phyloP scores from a whole-genome alignment of 306 rosid species.

The Fagus crenata region DNA sequence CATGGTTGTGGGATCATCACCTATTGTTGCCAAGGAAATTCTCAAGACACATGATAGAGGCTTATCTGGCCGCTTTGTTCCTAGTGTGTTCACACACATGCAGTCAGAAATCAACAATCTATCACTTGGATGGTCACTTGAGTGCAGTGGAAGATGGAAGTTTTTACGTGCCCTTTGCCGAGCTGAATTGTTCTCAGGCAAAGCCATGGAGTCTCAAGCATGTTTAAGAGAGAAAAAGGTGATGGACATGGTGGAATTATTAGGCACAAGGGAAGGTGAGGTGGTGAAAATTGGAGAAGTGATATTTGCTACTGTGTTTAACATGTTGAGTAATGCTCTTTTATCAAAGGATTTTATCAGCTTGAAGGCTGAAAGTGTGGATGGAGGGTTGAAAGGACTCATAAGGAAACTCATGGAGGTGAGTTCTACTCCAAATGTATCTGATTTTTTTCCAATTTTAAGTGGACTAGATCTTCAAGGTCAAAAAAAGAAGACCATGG shows the following conservation, averaged over 20 bases:
- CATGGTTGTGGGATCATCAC: slow-evolving; percentile 14
- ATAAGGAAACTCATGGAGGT: slow-evolving; percentile 7
- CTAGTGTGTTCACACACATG: background rate
- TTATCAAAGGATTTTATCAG: slow-evolving; percentile 24
- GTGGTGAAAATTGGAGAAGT: too few species aligned
- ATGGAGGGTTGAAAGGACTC: background rate
- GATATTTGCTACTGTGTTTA: too few species aligned
- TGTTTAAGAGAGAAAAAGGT: slow-evolving; percentile 17
- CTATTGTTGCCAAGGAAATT: slow-evolving; percentile 5
- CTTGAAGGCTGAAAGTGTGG: background rate
- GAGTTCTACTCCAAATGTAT: background rate
- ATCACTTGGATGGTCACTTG: slow-evolving; percentile 7
- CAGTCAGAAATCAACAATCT: background rate
- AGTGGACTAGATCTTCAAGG: background rate
- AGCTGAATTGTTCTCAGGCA: too few species aligned
- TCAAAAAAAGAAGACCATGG: background rate
- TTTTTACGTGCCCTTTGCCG: too few species aligned
- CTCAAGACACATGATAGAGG: slow-evolving; percentile 8
- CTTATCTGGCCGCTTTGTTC: too few species aligned
- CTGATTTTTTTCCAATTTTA: slow-evolving; percentile 3
- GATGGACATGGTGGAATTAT: slow-evolving; percentile 5
- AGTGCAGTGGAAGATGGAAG: slow-evolving; percentile 11
- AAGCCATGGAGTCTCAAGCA: slow-evolving; percentile 1
- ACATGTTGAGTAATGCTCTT: too few species aligned
- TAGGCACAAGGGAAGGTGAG: too few species aligned